Evolutionary conservation across 805 yeast species (phyloP), one percentile per base, ranked within the genome.

Genomic region (Candida orba): DNA sequence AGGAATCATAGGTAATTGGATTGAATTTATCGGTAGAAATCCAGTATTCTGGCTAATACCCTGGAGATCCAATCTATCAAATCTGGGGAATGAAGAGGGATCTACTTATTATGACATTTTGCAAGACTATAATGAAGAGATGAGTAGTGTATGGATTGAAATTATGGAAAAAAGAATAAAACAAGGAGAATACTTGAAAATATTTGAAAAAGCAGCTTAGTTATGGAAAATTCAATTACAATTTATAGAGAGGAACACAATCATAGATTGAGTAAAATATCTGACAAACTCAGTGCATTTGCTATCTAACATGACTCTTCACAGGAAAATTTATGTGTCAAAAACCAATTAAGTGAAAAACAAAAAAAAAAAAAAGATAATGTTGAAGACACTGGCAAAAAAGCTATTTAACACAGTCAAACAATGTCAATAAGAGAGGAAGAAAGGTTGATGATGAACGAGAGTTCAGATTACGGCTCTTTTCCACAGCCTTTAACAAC

Each of bases 1-100:
- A 36, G 58, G 56, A 0, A 42, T 56, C 8, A 37, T 34, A 27
- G 34, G 24, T 4, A 67, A 66, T 40, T 48, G 59, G 51, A 42
- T 37, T 18, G 65, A 63, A 34, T 46, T 47, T 5, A 44, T 66
- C 55, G 69, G 68, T 2, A 1, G 48, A 0, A 53, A 58, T 36
- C 42, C 56, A 6, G 12, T 57, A 5, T 38, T 41, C 20, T 65
- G 68, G 69, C 15, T 64, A 4, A 15, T 63, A 4, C 68, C 68
- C 3, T 36, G 51, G 39, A 55, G 55, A 3, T 36, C 56, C 1
- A 40, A 39, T 17, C 40, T 53, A 8, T 25, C 30, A 10, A 30
- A 47, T 14, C 15, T 35, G 1, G 42, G 48, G 8, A 27, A 40
- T 18, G 35, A 37, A 12, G 20, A 40, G 4, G 34, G 36, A 6